Evolutionary conservation across 2,329 filamentous ascomycete genomes (phyloP).

Genomic region (Calonectria naviculata): DNA sequence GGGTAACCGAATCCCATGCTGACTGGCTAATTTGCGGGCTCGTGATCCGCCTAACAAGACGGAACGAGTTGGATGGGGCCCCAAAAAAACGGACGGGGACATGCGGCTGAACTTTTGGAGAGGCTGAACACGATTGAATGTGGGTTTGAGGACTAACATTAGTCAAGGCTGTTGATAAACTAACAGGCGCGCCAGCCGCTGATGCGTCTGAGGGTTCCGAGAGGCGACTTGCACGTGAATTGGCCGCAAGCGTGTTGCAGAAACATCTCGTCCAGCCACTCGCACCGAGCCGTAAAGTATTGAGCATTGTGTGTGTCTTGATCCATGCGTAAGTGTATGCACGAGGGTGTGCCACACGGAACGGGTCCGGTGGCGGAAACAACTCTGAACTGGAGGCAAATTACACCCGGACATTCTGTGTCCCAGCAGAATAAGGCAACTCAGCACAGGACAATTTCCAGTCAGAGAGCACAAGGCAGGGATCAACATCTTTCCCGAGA

Average conservation of each 20-base stretch:
- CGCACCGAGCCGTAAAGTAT: neutral
- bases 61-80: neutral
- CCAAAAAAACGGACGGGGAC: neutral
- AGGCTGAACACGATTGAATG: neutral
- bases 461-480: neutral
- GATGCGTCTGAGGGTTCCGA: neutral
- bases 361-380: neutral
- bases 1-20: constrained; percentile 1
- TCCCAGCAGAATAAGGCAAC: neutral
- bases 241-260: neutral
- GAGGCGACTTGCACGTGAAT: neutral
- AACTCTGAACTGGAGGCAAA: neutral
- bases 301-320: constrained; percentile 2
- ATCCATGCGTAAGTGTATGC: neutral
- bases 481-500: constrained; percentile 1
- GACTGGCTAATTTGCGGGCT: constrained; percentile 14
- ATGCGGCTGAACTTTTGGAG: neutral
- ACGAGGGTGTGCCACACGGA: neutral
- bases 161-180: neutral
- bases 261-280: neutral
- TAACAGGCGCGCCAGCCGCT: neutral
- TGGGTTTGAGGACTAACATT: neutral
- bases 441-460: neutral
- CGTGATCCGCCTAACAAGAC: neutral
- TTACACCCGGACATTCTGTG: neutral